Evolutionary conservation across 495 filamentous ascomycete genomes (phyloP).

Genomic region (Trichocladium antarcticum): DNA sequence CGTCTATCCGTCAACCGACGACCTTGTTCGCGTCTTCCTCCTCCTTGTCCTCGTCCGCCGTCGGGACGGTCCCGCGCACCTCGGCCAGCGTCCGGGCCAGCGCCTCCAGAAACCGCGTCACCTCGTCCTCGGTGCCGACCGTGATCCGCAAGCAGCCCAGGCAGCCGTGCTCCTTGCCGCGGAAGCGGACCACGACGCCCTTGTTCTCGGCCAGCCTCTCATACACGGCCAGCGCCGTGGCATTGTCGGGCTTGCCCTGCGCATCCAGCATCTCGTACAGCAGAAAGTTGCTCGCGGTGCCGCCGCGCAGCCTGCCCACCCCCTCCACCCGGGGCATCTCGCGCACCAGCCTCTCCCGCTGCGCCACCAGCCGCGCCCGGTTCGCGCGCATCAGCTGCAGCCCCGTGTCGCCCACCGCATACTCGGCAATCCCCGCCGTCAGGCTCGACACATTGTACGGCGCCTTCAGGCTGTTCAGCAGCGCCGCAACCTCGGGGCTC

Average conservation of each 20-base stretch:
- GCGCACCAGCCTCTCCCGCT: slow-evolving; percentile 61
- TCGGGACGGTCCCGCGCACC: slow-evolving; percentile 27
- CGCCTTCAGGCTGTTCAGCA: slow-evolving; percentile 87
- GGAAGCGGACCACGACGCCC: slow-evolving; percentile 85
- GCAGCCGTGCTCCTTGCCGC: slow-evolving; percentile 86
- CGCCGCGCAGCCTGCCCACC: slow-evolving; percentile 72
- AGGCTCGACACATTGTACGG: slow-evolving; percentile 89
- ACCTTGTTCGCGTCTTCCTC: slow-evolving; percentile 23
- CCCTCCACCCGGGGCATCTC: slow-evolving; percentile 68
- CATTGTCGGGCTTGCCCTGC: slow-evolving; percentile 65
- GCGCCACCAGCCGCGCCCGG: slow-evolving; percentile 53
- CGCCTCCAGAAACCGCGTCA: slow-evolving; percentile 61
- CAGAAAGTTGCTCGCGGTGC: slow-evolving; percentile 74
- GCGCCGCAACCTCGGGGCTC: slow-evolving; percentile 43
- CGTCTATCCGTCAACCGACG: slow-evolving; percentile 8
- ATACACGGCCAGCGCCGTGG: slow-evolving; percentile 65
- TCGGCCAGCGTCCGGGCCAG: slow-evolving; percentile 50
- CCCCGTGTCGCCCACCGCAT: slow-evolving; percentile 54
- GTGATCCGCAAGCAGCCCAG: slow-evolving; percentile 82
- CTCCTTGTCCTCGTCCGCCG: slow-evolving; percentile 24
- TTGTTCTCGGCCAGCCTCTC: slow-evolving; percentile 73
- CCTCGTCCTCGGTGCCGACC: slow-evolving; percentile 81
- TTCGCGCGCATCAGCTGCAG: slow-evolving; percentile 61
- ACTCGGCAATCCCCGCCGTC: slow-evolving; percentile 67
- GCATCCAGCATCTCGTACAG: slow-evolving; percentile 74